Conservation (phyloP, 495 filamentous ascomycete genomes). For the Aspergillus nidulans region DNA sequence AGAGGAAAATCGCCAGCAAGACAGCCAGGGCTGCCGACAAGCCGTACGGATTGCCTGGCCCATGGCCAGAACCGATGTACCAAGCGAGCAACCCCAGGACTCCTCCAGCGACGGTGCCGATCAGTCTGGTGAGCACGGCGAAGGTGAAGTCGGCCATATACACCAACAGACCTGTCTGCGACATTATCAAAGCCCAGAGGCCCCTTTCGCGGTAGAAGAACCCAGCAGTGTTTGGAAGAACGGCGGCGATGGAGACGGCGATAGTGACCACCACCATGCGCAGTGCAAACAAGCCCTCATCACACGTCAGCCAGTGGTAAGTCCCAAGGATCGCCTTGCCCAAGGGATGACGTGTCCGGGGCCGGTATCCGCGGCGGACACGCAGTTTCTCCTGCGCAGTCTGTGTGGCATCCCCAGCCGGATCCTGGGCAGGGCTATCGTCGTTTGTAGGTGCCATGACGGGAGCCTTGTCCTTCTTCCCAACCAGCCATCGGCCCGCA, state of each 20-base stretch:
- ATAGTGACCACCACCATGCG: slow-evolving; percentile 39
- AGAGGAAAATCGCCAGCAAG: slow-evolving; percentile 32
- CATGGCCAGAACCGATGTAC: slow-evolving; percentile 45
- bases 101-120: slow-evolving; percentile 38
- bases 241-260: slow-evolving; percentile 36
- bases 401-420: slow-evolving; percentile 11
- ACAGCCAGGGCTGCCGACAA: slow-evolving; percentile 34
- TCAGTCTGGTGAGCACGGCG: slow-evolving; percentile 27
- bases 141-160: slow-evolving; percentile 46
- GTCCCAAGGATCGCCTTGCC: slow-evolving; percentile 16
- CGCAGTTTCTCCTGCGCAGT: slow-evolving; percentile 19
- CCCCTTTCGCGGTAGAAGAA: slow-evolving; percentile 46
- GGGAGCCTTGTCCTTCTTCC: slow-evolving; percentile 16
- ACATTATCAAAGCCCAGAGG: slow-evolving; percentile 46
- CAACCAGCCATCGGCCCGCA: slow-evolving; percentile 14
- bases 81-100: slow-evolving; percentile 37
- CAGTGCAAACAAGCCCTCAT: slow-evolving; percentile 34
- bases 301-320: slow-evolving; percentile 25
- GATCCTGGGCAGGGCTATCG: slow-evolving; percentile 15
- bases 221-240: slow-evolving; percentile 34
- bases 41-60: slow-evolving; percentile 39
- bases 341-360: slow-evolving; percentile 7
- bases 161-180: slow-evolving; percentile 36
- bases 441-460: slow-evolving; percentile 11
- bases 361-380: slow-evolving; percentile 18